A percentile compares a stretch with the other conserved stretches of the same genome.
phyloP scores from a whole-genome alignment of 495 filamentous ascomycete species.

The Letharia lupina region DNA sequence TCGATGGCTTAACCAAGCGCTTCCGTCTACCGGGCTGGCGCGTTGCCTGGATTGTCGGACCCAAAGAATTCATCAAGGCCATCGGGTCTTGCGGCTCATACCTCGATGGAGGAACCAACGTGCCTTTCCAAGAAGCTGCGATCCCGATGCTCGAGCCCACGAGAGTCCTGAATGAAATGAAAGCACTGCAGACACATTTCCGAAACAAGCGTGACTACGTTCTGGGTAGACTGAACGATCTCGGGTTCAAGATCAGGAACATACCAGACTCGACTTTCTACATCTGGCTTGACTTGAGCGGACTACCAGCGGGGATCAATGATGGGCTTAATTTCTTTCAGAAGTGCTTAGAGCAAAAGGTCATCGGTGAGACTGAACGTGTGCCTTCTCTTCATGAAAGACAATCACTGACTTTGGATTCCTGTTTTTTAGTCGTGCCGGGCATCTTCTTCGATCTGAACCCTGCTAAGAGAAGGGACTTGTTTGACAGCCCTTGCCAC shows the following conservation, averaged over 20 bases:
- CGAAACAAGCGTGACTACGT: conserved; percentile 85
- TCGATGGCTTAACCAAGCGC: conserved; percentile 93
- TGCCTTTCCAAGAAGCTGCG: conserved; percentile 90
- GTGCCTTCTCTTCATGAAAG: neutral
- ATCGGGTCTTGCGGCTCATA: conserved; percentile 89
- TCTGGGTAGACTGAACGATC: conserved; percentile 60
- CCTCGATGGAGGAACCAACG: conserved; percentile 92
- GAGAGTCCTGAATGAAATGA: conserved; percentile 79
- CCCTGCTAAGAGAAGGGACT: conserved; percentile 75
- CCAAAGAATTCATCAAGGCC: conserved; percentile 92
- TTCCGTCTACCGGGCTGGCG: conserved; percentile 93
- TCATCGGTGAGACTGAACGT: conserved; percentile 44
- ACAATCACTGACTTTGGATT: neutral
- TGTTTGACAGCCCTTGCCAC: conserved; percentile 93
- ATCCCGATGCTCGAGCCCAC: conserved; percentile 82
- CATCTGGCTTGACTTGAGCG: conserved; percentile 64
- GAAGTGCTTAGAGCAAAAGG: conserved; percentile 81
- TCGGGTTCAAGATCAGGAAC: conserved; percentile 74
- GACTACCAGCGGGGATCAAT: conserved; percentile 64
- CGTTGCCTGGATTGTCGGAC: conserved; percentile 90
- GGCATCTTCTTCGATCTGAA: conserved; percentile 84
- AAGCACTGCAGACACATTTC: conserved; percentile 81
- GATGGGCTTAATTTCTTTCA: conserved; percentile 97
- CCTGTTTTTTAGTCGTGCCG: conserved; percentile 54
- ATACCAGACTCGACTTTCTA: conserved; percentile 91